Evolutionary conservation across 371 early-diverging fungal species (phyloP).

Genomic region (Mucor plumbeus): DNA sequence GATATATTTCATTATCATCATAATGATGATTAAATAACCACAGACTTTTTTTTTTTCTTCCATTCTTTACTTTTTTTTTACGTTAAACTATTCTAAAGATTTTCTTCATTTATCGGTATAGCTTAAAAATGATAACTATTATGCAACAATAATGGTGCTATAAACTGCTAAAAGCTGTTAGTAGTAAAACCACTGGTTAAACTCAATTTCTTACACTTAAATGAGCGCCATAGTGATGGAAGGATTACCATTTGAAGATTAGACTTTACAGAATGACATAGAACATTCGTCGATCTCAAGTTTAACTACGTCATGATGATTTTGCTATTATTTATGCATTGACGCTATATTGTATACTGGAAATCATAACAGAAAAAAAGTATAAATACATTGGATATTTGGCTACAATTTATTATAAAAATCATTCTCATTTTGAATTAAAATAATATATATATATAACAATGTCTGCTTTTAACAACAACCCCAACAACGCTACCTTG

Average conservation of each 20-base stretch:
- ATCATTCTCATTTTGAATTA: conserved; percentile 9
- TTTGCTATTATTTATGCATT: not conserved
- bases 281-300: conserved; percentile 1
- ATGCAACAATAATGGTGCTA: too few species aligned
- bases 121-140: not conserved
- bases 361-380: conserved; percentile 7
- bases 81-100: not conserved
- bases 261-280: conserved; percentile 4
- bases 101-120: not conserved
- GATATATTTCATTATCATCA: not conserved
- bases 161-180: not conserved
- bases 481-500: not conserved
- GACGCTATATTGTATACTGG: not conserved
- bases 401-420: not conserved
- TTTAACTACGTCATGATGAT: conserved; percentile 7
- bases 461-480: conserved; percentile 6
- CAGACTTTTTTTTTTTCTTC: not conserved
- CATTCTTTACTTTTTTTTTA: not conserved
- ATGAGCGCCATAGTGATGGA: not conserved
- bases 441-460: conserved; percentile 1
- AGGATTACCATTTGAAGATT: not conserved
- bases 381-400: conserved; percentile 2
- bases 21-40: not conserved
- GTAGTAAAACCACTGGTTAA: not conserved
- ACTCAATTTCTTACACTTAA: not conserved